Base-by-base conservation (phyloP, 1,284 basidiomycete genomes). In the Grifola frondosa region DNA sequence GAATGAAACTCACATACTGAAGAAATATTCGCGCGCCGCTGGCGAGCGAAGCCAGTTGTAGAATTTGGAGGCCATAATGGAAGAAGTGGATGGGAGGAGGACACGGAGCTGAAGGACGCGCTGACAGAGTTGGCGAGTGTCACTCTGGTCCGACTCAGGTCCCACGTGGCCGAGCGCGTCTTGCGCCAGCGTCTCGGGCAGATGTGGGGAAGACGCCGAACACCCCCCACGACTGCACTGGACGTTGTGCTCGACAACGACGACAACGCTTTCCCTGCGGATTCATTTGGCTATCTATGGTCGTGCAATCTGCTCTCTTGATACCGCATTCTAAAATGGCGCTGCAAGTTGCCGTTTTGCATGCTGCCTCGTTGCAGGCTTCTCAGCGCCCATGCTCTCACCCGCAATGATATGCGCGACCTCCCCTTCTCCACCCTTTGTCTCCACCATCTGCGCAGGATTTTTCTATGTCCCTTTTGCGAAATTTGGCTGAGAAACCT, bases 21-120 rank as follows among this genome's bases (percentile, higher is more conserved):
- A 90, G 71, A 97, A 95, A 68, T 97, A 97, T 57, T 92, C 81
- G 58, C 90, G 77, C 16, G 88, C 89, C 35, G 89, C 90, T 44
- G 93, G 93, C 41, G 90, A 93, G 60, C 87, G 86, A 60, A 89
- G 58, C 91, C 91, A 96, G 60, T 78, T 77, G 63, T 84, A 73
- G 71, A 95, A 92, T 32, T 81, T 82, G 33, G 87, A 88, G 47
- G 88, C 77, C 88, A 91, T 91, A 62, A 53, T 49, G 36, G 44
- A 44, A 30, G 45, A 42, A n/a, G 47, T 45, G 36, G 45, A 43
- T 44, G 19, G 15, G 36, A 20, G 22, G 30, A 53, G 44, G 44
- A 46, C 44, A 49, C 44, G 45, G 47, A 46, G 43, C 36, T 16
- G 40, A 34, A 41, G 35, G 22, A 41, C 46, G 46, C 32, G 41